phyloP scores from a whole-genome alignment of 208 protist genomes.

The Balamuthia mandrillaris region DNA sequence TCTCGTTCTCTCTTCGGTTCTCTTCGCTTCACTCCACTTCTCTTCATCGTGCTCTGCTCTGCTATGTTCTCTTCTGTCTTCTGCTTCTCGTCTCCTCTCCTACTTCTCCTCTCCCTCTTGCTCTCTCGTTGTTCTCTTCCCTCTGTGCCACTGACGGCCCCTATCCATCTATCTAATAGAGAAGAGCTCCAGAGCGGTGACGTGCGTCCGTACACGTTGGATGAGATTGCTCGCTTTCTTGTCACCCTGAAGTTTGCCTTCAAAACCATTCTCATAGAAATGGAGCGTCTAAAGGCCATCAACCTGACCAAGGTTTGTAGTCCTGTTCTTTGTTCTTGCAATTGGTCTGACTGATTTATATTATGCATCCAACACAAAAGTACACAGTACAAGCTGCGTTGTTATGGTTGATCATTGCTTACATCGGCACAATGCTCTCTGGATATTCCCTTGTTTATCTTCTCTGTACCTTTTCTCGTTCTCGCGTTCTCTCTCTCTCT shows the following conservation, averaged over 20 bases:
- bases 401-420: neutral
- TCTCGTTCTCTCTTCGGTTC: neutral
- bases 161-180: neutral
- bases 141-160: neutral
- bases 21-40: neutral
- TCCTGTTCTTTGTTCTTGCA: neutral
- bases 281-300: conserved; percentile 8
- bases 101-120: neutral
- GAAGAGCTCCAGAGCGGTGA: too few relatives aligned
- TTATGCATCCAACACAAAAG: neutral
- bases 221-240: neutral
- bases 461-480: neutral
- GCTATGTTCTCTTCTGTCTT: neutral
- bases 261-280: neutral
- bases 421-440: neutral
- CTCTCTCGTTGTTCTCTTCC: neutral
- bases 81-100: neutral
- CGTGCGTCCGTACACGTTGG: neutral
- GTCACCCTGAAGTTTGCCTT: neutral
- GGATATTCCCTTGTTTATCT: neutral
- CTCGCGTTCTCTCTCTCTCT: neutral
- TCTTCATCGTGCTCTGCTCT: neutral
- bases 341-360: neutral
- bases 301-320: neutral
- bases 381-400: neutral